These are phyloP conservation scores for Dorcoceras hygrometricum DNA, from an alignment of 257 asterid genomes.

Conservation along the genomic window DNA sequence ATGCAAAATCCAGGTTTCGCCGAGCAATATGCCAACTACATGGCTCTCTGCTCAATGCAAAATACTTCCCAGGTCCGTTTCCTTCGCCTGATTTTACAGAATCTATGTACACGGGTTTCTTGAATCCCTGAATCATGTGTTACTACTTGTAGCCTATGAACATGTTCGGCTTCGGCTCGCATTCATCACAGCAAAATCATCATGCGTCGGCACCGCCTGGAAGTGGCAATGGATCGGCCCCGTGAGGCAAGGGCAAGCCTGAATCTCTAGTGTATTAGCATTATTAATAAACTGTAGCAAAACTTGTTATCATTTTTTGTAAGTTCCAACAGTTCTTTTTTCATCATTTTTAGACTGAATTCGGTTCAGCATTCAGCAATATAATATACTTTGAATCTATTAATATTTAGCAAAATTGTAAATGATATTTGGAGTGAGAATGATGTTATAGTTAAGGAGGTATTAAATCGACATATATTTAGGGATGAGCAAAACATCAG, in stretches of 20 bases:
- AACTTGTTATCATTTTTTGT: too few species aligned
- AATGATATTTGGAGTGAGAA: not conserved
- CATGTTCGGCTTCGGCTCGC: slow-evolving; percentile 51
- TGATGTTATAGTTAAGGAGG: not conserved
- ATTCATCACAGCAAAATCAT: slow-evolving; percentile 41
- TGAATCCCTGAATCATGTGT: not conserved
- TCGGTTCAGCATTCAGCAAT: too few species aligned
- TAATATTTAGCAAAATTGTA: too few species aligned
- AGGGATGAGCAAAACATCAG: too few species aligned
- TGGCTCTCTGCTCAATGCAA: slow-evolving; percentile 54
- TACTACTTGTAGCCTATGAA: slow-evolving; percentile 45
- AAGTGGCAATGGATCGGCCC: slow-evolving; percentile 36
- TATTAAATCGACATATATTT: too few species aligned
- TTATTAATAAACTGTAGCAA: too few species aligned
- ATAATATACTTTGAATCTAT: too few species aligned
- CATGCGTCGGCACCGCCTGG: slow-evolving; percentile 31
- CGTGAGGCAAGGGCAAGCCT: slow-evolving; percentile 21
- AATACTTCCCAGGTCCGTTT: slow-evolving; percentile 52
- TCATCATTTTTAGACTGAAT: too few species aligned
- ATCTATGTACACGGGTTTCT: not conserved
- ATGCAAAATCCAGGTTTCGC: slow-evolving; percentile 44
- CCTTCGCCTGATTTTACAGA: not conserved
- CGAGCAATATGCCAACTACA: slow-evolving; percentile 60
- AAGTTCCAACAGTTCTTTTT: too few species aligned
- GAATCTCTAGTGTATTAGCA: not conserved